Percentiles rank a stretch among this genome's conserved stretches.
Conservation (phyloP, 2,329 filamentous ascomycete genomes). For the Diaporthe vaccinii region DNA sequence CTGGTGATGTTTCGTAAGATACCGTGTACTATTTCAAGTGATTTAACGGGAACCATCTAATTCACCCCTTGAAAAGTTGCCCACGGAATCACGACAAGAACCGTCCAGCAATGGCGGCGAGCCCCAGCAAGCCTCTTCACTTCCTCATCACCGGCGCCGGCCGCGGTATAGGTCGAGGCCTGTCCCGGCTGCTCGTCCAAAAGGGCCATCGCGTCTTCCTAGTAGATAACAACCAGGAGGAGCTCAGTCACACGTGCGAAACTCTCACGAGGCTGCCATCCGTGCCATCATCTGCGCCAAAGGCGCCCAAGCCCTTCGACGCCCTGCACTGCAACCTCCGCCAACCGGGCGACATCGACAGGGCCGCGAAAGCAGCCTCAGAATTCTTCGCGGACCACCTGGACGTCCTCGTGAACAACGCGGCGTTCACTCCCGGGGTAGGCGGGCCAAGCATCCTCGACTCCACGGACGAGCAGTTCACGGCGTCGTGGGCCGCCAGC, state of each 20-base stretch:
- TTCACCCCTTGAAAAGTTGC: not conserved
- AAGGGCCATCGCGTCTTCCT: slow-evolving; percentile 56
- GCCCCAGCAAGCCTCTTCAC: slow-evolving; percentile 33
- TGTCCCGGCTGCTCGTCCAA: slow-evolving; percentile 61
- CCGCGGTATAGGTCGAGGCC: slow-evolving; percentile 76
- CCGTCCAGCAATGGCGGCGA: not conserved
- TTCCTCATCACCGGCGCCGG: slow-evolving; percentile 73
- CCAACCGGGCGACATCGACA: slow-evolving; percentile 48
- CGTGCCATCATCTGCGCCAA: not conserved
- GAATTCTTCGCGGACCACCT: slow-evolving; percentile 53
- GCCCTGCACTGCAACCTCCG: slow-evolving; percentile 50
- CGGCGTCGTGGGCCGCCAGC: slow-evolving; percentile 49
- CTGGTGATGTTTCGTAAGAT: not conserved
- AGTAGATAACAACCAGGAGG: slow-evolving; percentile 53
- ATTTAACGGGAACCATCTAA: not conserved
- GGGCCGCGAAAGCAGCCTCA: slow-evolving; percentile 47
- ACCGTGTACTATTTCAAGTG: not conserved
- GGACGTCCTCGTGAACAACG: slow-evolving; percentile 59
- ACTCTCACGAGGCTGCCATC: slow-evolving; percentile 42
- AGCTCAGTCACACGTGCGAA: slow-evolving; percentile 53
- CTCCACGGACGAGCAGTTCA: slow-evolving; percentile 41
- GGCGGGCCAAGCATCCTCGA: slow-evolving; percentile 49
- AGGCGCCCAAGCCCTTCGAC: slow-evolving; percentile 42
- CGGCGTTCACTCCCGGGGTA: slow-evolving; percentile 53
- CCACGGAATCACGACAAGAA: not conserved